phyloP scores from a whole-genome alignment of 1,284 basidiomycete genomes.

The Laetiporus sulphureus region DNA sequence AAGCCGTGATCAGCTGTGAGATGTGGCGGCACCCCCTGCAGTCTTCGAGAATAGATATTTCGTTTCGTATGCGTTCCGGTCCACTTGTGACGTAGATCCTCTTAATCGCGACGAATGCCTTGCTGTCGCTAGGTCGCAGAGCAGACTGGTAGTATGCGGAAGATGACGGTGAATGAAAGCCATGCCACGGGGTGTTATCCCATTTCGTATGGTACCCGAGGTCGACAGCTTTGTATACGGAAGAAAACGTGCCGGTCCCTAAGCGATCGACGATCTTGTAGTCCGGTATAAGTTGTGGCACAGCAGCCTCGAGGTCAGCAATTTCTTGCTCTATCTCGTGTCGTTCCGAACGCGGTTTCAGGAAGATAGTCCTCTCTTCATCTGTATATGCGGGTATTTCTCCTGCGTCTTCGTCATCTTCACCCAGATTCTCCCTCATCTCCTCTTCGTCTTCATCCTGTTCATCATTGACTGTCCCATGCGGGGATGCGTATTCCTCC shows the following conservation, averaged over 20 bases:
- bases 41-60: constrained; percentile 89
- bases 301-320: constrained; percentile 46
- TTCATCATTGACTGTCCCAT: constrained; percentile 7
- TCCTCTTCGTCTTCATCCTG: constrained; percentile 10
- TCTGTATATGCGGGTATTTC: constrained; percentile 38
- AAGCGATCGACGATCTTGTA: constrained; percentile 88
- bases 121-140: constrained; percentile 33
- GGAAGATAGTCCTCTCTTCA: constrained; percentile 49
- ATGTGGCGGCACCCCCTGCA: constrained; percentile 78
- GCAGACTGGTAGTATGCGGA: constrained; percentile 55
- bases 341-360: constrained; percentile 63
- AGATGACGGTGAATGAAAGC: constrained; percentile 50
- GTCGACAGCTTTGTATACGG: constrained; percentile 96
- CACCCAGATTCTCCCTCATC: constrained; percentile 18
- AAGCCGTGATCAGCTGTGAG: constrained; percentile 92
- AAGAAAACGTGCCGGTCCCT: constrained; percentile 97
- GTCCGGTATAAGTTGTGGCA: constrained; percentile 58
- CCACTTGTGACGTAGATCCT: constrained; percentile 96
- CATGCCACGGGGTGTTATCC: constrained; percentile 81
- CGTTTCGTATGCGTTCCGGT: constrained; percentile 90
- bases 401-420: constrained; percentile 26
- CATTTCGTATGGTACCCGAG: constrained; percentile 67
- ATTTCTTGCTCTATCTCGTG: constrained; percentile 78
- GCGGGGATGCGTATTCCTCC: constrained; percentile 21
- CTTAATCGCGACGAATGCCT: constrained; percentile 90